Conservation (phyloP, 306 rosid species). For the Pterocarpus macrocarpus region DNA sequence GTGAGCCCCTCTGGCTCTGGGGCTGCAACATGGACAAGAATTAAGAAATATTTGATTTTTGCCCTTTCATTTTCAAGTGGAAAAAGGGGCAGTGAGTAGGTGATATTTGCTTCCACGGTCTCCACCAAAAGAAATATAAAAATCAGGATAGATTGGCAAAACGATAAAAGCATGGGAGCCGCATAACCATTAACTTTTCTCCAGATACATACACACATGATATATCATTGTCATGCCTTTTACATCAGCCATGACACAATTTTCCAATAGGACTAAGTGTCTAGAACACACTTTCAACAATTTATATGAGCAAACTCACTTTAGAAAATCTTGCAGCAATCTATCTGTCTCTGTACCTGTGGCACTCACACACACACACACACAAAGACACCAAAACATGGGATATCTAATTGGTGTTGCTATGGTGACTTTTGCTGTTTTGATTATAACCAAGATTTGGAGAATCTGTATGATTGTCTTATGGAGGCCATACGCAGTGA, state of each 20-base stretch:
- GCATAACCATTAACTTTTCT: background rate
- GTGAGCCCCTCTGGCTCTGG: background rate
- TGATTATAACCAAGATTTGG: slow-evolving; percentile 31
- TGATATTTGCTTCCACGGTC: background rate
- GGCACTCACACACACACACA: background rate
- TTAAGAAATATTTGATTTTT: background rate
- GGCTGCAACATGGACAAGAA: background rate
- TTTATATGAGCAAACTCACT: slow-evolving; percentile 3
- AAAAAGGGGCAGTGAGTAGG: background rate
- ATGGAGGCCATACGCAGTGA: slow-evolving; percentile 48
- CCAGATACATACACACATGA: background rate
- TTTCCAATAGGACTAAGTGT: background rate
- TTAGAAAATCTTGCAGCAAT: background rate
- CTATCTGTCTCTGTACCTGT: background rate
- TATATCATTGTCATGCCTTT: background rate
- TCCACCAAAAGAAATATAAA: background rate
- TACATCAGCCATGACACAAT: slow-evolving; percentile 32
- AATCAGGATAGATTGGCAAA: background rate
- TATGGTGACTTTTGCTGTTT: slow-evolving; percentile 5
- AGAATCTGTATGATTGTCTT: slow-evolving; percentile 27
- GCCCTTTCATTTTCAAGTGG: background rate
- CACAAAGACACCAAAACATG: slow-evolving; percentile 24
- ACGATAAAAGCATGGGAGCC: background rate
- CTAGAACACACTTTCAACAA: background rate
- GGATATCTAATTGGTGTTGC: slow-evolving; percentile 10